phyloP scores from a whole-genome alignment of 2,329 filamentous ascomycete genomes.

The Trichoderma brevicompactum region DNA sequence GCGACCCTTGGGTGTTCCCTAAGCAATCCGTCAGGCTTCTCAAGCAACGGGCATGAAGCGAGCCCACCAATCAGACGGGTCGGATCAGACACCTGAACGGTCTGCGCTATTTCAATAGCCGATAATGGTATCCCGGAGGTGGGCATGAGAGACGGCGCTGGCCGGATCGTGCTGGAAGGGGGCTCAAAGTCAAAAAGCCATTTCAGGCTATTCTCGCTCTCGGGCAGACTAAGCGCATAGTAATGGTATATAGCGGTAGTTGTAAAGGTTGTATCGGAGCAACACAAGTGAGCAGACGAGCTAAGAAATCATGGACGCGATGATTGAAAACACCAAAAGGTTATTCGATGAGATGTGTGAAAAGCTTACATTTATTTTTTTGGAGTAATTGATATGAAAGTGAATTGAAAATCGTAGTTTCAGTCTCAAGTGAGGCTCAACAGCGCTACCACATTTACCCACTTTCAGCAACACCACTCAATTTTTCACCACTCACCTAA shows the following conservation, averaged over 20 bases:
- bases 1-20: neutral
- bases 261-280: no score
- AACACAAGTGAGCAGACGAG: no score
- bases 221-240: no score
- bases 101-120: conserved; percentile 9
- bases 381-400: no score
- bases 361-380: no score
- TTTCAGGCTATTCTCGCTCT: conserved; percentile 12
- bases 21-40: neutral
- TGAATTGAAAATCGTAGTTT: no score
- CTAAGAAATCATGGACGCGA: no score
- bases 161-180: conserved; percentile 2
- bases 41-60: no score
- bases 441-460: conserved; percentile 1
- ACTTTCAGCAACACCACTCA: neutral
- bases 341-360: no score
- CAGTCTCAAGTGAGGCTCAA: neutral
- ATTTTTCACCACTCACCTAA: conserved; percentile 20
- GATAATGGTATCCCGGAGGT: conserved; percentile 1
- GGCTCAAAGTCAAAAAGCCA: neutral
- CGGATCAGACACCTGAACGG: conserved; percentile 1
- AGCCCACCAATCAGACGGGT: conserved; percentile 9
- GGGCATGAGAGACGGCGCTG: conserved; percentile 7
- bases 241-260: no score
- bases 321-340: no score